phyloP scores from a whole-genome alignment of 2,329 filamentous ascomycete genomes.

The Sporothrix protearum region DNA sequence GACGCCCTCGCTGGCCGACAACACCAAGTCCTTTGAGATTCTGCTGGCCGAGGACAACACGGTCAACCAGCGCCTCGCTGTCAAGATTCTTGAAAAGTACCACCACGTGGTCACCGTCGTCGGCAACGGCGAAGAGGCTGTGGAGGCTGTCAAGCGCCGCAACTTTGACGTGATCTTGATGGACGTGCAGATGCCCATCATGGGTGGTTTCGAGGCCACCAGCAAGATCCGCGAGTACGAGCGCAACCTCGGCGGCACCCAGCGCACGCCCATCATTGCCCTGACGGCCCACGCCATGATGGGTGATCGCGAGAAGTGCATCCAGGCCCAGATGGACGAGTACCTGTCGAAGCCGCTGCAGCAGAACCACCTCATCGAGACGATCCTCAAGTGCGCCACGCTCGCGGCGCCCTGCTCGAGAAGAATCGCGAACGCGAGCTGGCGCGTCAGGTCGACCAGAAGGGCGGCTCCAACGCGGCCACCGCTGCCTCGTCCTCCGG shows the following conservation, averaged over 20 bases:
- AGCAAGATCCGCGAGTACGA: slow-evolving; percentile 96
- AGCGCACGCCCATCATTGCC: slow-evolving; percentile 91
- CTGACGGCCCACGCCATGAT: slow-evolving; percentile 98
- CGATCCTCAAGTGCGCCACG: slow-evolving; percentile 89
- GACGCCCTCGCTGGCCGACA: slow-evolving; percentile 85
- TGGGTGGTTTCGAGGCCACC: slow-evolving; percentile 97
- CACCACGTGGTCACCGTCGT: slow-evolving; percentile 90
- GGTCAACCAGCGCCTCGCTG: slow-evolving; percentile 91
- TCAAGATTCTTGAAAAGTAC: slow-evolving; percentile 96
- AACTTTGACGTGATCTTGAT: slow-evolving; percentile 96
- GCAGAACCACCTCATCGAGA: slow-evolving; percentile 33
- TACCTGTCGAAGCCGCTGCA: slow-evolving; percentile 73
- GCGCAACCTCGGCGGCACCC: slow-evolving; percentile 65
- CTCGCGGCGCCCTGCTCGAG: slow-evolving; percentile 76
- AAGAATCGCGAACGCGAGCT: slow-evolving; percentile 64
- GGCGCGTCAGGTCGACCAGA: slow-evolving; percentile 38
- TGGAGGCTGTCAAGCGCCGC: slow-evolving; percentile 86
- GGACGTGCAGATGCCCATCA: slow-evolving; percentile 99
- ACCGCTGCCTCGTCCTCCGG: neutral
- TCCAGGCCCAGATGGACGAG: slow-evolving; percentile 98
- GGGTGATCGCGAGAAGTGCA: slow-evolving; percentile 95
- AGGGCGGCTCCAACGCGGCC: slow-evolving; percentile 28
- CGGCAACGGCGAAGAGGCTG: slow-evolving; percentile 88
- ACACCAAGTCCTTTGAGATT: slow-evolving; percentile 93
- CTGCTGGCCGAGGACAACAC: slow-evolving; percentile 94